phyloP scores from a whole-genome alignment of 768 basidiomycete species.

The Panaeolus papilionaceus region DNA sequence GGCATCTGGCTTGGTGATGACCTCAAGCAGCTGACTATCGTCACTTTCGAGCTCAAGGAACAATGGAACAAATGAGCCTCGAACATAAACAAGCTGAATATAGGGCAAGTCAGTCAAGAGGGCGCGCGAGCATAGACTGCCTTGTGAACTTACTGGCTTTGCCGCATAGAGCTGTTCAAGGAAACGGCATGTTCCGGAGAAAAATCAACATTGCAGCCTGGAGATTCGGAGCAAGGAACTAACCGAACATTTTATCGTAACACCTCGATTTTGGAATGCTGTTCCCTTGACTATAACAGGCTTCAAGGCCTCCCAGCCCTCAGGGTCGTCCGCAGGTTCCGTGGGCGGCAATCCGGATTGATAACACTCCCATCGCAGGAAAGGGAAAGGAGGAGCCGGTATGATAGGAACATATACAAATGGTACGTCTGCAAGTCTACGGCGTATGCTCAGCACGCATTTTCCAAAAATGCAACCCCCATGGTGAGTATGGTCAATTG shows the following conservation, averaged over 20 bases:
- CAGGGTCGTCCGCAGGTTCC: conserved; percentile 44
- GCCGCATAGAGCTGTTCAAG: conserved; percentile 41
- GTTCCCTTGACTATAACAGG: conserved; percentile 34
- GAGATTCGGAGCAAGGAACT: conserved; percentile 20
- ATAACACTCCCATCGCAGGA: conserved; percentile 42
- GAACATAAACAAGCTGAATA: conserved; percentile 50
- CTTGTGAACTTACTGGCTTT: conserved; percentile 40
- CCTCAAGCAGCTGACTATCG: conserved; percentile 45
- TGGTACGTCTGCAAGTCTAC: conserved; percentile 33
- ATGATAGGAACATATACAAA: conserved; percentile 41
- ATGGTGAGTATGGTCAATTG: too few species aligned
- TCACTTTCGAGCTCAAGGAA: conserved; percentile 46
- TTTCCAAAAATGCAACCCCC: background rate
- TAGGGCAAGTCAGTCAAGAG: conserved; percentile 19
- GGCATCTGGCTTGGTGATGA: conserved; percentile 45
- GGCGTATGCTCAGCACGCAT: background rate
- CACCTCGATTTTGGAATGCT: conserved; percentile 33
- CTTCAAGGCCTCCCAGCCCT: conserved; percentile 43
- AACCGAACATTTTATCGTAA: conserved; percentile 41
- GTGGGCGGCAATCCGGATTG: conserved; percentile 38
- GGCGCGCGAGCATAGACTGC: background rate
- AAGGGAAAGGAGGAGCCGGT: conserved; percentile 36
- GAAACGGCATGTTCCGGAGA: conserved; percentile 9
- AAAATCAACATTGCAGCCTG: background rate
- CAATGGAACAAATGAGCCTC: conserved; percentile 55